Conservation (phyloP, 2,329 filamentous ascomycete species). For the Sporothrix protearum region DNA sequence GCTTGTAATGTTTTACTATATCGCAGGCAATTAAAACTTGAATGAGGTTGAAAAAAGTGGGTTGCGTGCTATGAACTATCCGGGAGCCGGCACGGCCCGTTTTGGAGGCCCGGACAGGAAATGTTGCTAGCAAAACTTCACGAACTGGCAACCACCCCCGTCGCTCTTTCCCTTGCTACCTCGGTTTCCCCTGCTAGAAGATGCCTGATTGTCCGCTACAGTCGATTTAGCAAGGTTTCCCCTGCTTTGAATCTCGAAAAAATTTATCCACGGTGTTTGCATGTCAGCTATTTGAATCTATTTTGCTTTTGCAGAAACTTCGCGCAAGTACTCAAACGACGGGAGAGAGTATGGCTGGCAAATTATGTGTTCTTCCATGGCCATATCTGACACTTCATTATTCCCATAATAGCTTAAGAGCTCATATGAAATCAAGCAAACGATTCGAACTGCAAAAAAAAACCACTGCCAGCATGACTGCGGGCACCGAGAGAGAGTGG, state of each 20-base stretch:
- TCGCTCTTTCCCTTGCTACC: constrained; percentile 10
- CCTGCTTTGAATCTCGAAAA: background rate
- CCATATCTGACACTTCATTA: background rate
- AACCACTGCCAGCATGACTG: background rate
- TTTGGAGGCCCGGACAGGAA: constrained; percentile 24
- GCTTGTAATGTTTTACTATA: background rate
- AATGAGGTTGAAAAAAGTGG: constrained; percentile 9
- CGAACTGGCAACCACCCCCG: constrained; percentile 9
- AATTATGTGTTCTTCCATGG: background rate
- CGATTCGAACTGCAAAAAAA: background rate
- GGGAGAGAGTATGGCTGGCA: background rate
- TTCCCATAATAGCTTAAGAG: background rate
- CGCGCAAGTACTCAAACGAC: background rate
- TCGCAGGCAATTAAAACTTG: background rate
- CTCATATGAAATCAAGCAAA: background rate
- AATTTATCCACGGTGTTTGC: background rate
- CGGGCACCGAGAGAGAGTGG: background rate
- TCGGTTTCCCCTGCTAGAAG: background rate
- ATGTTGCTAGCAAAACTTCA: constrained; percentile 2
- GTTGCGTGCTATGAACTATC: constrained; percentile 16
- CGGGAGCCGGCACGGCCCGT: constrained; percentile 31
- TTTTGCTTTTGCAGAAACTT: background rate
- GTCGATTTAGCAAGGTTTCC: constrained; percentile 2
- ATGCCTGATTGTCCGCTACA: constrained; percentile 1
- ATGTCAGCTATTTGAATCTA: too few species aligned